phyloP scores from a whole-genome alignment of 345 rosid genomes.

The Gossypium stocksii region DNA sequence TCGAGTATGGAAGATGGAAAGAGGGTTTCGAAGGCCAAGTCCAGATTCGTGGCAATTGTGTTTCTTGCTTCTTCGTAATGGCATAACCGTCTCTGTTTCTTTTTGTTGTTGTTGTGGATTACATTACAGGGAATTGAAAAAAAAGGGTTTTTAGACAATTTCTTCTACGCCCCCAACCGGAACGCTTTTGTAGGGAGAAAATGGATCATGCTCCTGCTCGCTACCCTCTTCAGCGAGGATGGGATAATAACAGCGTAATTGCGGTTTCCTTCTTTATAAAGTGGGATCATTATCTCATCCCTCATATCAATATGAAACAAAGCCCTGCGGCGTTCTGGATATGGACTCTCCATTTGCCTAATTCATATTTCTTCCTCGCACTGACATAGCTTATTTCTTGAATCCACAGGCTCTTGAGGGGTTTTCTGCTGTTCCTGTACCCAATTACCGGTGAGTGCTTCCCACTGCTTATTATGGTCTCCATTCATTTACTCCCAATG shows the following conservation, averaged over 20 bases:
- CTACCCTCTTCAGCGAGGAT: slow-evolving; percentile 81
- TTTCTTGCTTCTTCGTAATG: slow-evolving; percentile 37
- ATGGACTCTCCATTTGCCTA: slow-evolving; percentile 93
- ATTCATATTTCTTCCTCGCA: slow-evolving; percentile 70
- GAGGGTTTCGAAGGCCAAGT: slow-evolving; percentile 30
- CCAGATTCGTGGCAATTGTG: slow-evolving; percentile 30
- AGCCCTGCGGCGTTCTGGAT: slow-evolving; percentile 74
- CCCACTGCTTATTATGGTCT: slow-evolving; percentile 16
- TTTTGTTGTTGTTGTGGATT: slow-evolving; percentile 29
- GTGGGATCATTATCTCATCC: slow-evolving; percentile 75
- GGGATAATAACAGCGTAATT: slow-evolving; percentile 99
- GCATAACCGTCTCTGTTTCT: slow-evolving; percentile 59
- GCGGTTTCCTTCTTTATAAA: slow-evolving; percentile 92
- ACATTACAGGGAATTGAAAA: slow-evolving; percentile 51
- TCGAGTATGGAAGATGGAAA: slow-evolving; percentile 26
- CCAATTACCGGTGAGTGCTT: slow-evolving; percentile 74
- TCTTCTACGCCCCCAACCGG: slow-evolving; percentile 3
- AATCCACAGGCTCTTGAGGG: slow-evolving; percentile 99
- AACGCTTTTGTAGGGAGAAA: slow-evolving; percentile 22
- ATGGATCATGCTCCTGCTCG: slow-evolving; percentile 65
- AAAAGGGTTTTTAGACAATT: slow-evolving; percentile 20
- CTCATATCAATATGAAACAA: slow-evolving; percentile 54
- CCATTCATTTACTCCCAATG: neutral
- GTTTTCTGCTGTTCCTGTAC: slow-evolving; percentile 63
- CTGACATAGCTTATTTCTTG: slow-evolving; percentile 95